These are phyloP conservation scores for Draba incana DNA, from an alignment of 345 rosid species.

Conservation along the genomic window DNA sequence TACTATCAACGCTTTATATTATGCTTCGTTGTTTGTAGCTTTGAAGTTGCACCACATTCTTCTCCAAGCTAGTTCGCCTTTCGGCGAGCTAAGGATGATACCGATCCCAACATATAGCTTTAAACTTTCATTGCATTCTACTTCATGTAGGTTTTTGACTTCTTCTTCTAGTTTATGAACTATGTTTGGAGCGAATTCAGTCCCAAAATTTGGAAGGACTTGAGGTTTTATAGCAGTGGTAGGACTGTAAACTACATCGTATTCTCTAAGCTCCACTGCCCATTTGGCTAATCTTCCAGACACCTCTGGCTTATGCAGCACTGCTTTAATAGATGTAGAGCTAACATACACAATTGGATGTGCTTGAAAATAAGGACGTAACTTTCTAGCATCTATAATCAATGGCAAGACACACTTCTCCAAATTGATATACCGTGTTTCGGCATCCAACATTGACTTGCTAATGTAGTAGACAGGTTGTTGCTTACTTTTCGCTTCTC, in stretches of 20 bases:
- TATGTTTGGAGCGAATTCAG: background rate
- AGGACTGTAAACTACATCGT: background rate
- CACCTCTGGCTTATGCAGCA: background rate
- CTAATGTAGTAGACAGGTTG: too few species aligned
- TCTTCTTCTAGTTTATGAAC: background rate
- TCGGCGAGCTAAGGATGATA: background rate
- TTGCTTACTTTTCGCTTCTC: too few species aligned
- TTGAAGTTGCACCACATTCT: background rate
- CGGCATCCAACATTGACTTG: too few species aligned
- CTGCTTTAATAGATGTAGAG: background rate
- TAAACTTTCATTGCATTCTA: background rate
- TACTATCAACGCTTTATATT: background rate
- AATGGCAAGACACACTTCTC: too few species aligned
- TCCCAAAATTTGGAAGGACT: background rate
- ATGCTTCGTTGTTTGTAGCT: background rate
- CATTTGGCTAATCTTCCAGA: background rate
- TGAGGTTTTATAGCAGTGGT: background rate
- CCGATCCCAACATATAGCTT: background rate
- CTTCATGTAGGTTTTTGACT: background rate
- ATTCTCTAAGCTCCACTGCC: background rate
- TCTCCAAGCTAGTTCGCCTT: background rate
- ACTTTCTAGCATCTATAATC: too few species aligned
- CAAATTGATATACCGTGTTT: too few species aligned
- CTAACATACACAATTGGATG: too few species aligned
- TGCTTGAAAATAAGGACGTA: too few species aligned